Evolutionary conservation across 257 asterid species (phyloP), one percentile per base, ranked within the genome.

Genomic region (Solanum infundibuliforme): DNA sequence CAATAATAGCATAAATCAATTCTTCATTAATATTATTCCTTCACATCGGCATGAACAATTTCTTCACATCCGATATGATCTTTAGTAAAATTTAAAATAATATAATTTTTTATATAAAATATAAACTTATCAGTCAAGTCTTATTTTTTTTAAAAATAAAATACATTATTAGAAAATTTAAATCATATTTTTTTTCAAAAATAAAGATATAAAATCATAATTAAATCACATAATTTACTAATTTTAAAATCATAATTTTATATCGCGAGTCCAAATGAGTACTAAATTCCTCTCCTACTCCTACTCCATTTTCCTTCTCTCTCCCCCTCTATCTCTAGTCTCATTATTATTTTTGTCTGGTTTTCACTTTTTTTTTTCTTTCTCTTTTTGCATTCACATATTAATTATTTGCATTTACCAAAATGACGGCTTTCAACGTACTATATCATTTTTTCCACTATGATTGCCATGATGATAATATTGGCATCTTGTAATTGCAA

Each of bases 371-470:
- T 32, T 20, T 43, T 25, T 5, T 29, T 2, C 2, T 2, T 29
- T 2, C 2, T 29, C 2, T 29, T 29, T 48, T 74, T 87, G 55
- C 71, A 16, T 48, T 87, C 35, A 81, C 86, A 74, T 68, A 68
- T 16, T 41, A 83, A 91, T 91, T 74, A 93, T 90, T 83, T 86
- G 58, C n/a, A 87, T 79, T 25, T 31, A 52, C 41, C 71, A 38
- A 88, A 74, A 87, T 89, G 93, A 84, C 93, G 94, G 94, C 96
- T 90, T 92, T 94, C 94, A 94, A 34, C 86, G 21, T 7, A 66
- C 65, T 46, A 31, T 31, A 71, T 31, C n/a, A 71, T 34, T 87
- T 83, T 84, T 89, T 87, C 27, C 89, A 87, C 86, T 82, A 91
- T 92, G 87, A 89, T 88, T 83, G 89, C 25, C 66, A 86, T 91